Evolutionary conservation across 805 yeast genomes (phyloP).

Genomic region (Candida loeiensis): DNA sequence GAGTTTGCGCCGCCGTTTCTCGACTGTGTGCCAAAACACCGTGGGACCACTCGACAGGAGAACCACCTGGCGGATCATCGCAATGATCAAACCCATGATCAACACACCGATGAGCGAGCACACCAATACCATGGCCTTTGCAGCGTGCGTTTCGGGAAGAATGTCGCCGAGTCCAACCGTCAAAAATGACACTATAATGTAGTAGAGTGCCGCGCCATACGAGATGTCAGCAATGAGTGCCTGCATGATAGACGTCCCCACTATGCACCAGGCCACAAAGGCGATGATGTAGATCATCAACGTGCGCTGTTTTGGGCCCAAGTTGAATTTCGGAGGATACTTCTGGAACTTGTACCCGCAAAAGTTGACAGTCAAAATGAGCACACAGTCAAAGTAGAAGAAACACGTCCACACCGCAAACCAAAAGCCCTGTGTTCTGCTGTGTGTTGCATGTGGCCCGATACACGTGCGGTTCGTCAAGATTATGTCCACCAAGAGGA

Average conservation of each 20-base stretch:
- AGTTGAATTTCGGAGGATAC: conserved; percentile 69
- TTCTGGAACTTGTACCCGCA: conserved; percentile 55
- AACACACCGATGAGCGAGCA: conserved; percentile 71
- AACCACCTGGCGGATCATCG: conserved; percentile 65
- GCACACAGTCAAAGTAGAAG: conserved; percentile 57
- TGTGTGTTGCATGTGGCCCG: conserved; percentile 13
- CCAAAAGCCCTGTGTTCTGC: conserved; percentile 70
- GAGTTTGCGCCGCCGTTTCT: conserved; percentile 40
- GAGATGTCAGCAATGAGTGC: conserved; percentile 31
- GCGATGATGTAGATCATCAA: conserved; percentile 69
- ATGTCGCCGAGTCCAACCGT: conserved; percentile 84
- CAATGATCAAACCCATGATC: conserved; percentile 67
- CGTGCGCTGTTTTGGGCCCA: conserved; percentile 64
- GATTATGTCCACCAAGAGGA: conserved; percentile 50
- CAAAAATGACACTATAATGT: conserved; percentile 65
- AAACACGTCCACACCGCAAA: conserved; percentile 64
- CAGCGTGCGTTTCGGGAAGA: conserved; percentile 49
- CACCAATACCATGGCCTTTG: conserved; percentile 56
- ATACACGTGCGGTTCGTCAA: conserved; percentile 26
- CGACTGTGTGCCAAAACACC: conserved; percentile 62
- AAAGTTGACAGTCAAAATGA: conserved; percentile 53
- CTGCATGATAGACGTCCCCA: conserved; percentile 55
- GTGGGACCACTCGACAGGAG: conserved; percentile 60
- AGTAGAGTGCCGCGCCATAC: conserved; percentile 70
- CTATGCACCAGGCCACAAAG: conserved; percentile 63